phyloP scores from a whole-genome alignment of 2,329 filamentous ascomycete genomes.

The Raffaelea ambrosiae region DNA sequence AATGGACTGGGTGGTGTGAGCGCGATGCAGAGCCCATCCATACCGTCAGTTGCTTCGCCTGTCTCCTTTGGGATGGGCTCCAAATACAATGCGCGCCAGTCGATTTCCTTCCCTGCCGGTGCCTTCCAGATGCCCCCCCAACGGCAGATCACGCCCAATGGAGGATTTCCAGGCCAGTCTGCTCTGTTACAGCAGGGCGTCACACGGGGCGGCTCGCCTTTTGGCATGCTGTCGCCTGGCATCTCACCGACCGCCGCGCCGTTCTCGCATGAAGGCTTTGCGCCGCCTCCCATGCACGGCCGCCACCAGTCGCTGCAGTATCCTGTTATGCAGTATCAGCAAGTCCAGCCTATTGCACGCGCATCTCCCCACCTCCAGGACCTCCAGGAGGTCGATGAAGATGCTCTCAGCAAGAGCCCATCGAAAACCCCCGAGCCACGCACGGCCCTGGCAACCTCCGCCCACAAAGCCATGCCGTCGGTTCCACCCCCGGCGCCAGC shows the following conservation, averaged over 20 bases:
- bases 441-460: background rate
- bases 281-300: slow-evolving; percentile 35
- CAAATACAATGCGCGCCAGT: slow-evolving; percentile 63
- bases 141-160: slow-evolving; percentile 45
- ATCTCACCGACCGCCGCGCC: slow-evolving; percentile 55
- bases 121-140: slow-evolving; percentile 52
- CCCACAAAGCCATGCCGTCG: background rate
- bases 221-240: no score
- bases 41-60: slow-evolving; percentile 63
- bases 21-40: slow-evolving; percentile 52
- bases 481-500: background rate
- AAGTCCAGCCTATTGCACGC: slow-evolving; percentile 46
- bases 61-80: slow-evolving; percentile 50
- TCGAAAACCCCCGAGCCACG: slow-evolving; percentile 45
- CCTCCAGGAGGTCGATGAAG: slow-evolving; percentile 66
- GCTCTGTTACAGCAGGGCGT: slow-evolving; percentile 42
- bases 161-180: slow-evolving; percentile 50
- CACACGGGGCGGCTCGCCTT: slow-evolving; percentile 54
- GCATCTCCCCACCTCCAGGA: slow-evolving; percentile 60
- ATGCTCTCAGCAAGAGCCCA: slow-evolving; percentile 40
- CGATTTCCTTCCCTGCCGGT: slow-evolving; percentile 56
- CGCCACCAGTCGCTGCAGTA: slow-evolving; percentile 53
- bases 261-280: slow-evolving; percentile 44
- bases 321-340: slow-evolving; percentile 46
- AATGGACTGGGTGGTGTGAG: background rate